Evolutionary conservation across 306 rosid species (phyloP).

Genomic region (Cajanus cajan): DNA sequence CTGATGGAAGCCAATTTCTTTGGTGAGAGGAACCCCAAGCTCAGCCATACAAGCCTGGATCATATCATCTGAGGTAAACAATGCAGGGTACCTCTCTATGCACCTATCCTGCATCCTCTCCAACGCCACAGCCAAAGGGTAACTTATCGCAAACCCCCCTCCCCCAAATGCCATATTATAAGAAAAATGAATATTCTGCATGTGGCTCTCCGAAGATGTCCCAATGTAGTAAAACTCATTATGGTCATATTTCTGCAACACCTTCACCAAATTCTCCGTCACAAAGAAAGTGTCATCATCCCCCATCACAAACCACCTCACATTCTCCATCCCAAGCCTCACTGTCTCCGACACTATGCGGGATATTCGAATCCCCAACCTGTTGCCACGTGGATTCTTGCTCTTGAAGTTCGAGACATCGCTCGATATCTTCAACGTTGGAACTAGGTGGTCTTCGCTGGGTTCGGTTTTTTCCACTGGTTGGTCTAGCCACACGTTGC

Average conservation of each 20-base stretch:
- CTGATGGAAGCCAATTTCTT: conserved; percentile 71
- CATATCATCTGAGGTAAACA: conserved; percentile 68
- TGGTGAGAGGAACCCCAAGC: conserved; percentile 75
- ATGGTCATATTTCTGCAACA: conserved; percentile 61
- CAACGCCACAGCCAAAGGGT: conserved; percentile 49
- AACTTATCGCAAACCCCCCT: conserved; percentile 73
- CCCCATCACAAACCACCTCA: conserved; percentile 56
- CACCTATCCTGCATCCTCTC: conserved; percentile 68
- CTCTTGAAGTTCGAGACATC: conserved; percentile 45
- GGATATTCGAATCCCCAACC: conserved; percentile 54
- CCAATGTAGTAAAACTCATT: conserved; percentile 60
- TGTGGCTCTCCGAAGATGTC: conserved; percentile 63
- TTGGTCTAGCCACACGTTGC: conserved; percentile 59
- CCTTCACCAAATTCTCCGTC: conserved; percentile 53
- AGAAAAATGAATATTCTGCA: conserved; percentile 60
- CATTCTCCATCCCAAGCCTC: conserved; percentile 26
- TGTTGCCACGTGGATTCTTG: conserved; percentile 40
- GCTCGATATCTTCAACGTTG: conserved; percentile 45
- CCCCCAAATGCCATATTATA: conserved; percentile 75
- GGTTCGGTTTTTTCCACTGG: conserved; percentile 26
- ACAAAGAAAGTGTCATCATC: conserved; percentile 74
- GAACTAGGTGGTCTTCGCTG: conserved; percentile 22
- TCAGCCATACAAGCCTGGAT: conserved; percentile 83
- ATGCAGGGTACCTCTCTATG: conserved; percentile 47
- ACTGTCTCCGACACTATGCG: conserved; percentile 41